These are phyloP conservation scores for Pholiota conissans DNA, from an alignment of 768 basidiomycete species.

Conservation along the genomic window DNA sequence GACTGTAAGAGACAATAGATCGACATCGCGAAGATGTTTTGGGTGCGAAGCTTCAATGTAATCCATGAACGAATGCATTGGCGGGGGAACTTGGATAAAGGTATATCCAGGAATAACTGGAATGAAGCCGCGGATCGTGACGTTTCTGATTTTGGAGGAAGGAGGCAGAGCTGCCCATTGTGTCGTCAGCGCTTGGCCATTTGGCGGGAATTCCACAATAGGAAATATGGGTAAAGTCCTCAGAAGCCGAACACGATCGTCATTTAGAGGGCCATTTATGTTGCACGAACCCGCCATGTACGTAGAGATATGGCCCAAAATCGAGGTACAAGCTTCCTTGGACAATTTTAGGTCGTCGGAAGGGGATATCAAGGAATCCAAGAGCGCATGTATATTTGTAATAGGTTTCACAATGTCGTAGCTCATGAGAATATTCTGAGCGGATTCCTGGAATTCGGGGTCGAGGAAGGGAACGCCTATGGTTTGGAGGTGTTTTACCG, in stretches of 20 bases:
- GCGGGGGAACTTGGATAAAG: slow-evolving; percentile 7
- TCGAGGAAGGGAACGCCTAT: slow-evolving; percentile 37
- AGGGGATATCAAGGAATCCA: slow-evolving; percentile 23
- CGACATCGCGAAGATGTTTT: slow-evolving; percentile 17
- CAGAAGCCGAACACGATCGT: slow-evolving; percentile 10
- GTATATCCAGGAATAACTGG: not conserved
- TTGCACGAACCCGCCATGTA: slow-evolving; percentile 3
- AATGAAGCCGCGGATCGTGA: not conserved
- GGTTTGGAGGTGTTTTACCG: slow-evolving; percentile 20
- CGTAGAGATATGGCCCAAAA: slow-evolving; percentile 15
- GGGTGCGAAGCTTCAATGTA: slow-evolving; percentile 23
- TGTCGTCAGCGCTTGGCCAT: not conserved
- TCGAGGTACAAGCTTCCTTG: slow-evolving; percentile 3
- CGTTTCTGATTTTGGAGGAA: not conserved
- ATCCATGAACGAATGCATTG: slow-evolving; percentile 16
- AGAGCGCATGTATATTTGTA: slow-evolving; percentile 28
- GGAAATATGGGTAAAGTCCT: slow-evolving; percentile 30
- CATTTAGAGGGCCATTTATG: slow-evolving; percentile 5
- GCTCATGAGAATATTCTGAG: slow-evolving; percentile 18
- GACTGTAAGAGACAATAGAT: slow-evolving; percentile 27
- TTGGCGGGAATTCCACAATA: slow-evolving; percentile 14
- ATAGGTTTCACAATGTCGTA: slow-evolving; percentile 21
- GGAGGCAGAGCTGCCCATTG: not conserved
- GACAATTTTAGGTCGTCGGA: not conserved
- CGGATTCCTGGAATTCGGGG: slow-evolving; percentile 17